Conservation (phyloP, 768 basidiomycete genomes). For the Trametes elegans region DNA sequence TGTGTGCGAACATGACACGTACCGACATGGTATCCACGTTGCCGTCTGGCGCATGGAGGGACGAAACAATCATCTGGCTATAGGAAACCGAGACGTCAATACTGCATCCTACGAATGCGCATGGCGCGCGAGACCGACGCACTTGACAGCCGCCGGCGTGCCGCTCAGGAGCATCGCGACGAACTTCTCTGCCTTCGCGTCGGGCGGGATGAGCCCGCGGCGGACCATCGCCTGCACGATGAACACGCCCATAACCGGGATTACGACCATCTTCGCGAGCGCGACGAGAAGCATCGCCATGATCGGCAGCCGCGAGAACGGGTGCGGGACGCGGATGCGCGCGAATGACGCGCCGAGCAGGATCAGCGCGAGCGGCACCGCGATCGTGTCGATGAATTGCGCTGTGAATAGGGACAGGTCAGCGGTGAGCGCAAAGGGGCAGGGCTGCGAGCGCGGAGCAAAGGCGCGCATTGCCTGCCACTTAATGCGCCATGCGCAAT, state of each 20-base stretch:
- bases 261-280: constrained; percentile 36
- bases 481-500: no score
- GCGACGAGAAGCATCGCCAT: constrained; percentile 36
- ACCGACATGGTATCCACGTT: constrained; percentile 42
- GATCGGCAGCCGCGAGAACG: constrained; percentile 35
- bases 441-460: no score
- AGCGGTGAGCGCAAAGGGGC: constrained; percentile 22
- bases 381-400: constrained; percentile 21
- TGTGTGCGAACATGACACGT: constrained; percentile 7
- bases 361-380: constrained; percentile 23
- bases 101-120: no score
- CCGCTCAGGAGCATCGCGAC: constrained; percentile 47
- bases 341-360: constrained; percentile 38
- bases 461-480: no score
- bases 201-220: constrained; percentile 32
- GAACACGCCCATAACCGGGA: constrained; percentile 39
- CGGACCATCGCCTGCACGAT: constrained; percentile 29
- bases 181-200: constrained; percentile 41
- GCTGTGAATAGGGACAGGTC: constrained; percentile 6
- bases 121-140: no score
- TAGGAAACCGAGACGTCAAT: no score
- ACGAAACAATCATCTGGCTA: constrained; percentile 44
- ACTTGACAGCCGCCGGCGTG: constrained; percentile 44
- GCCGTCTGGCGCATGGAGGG: constrained; percentile 45
- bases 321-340: constrained; percentile 32